A percentile compares a stretch with the other conserved stretches of the same genome.
phyloP scores from a whole-genome alignment of 2,329 filamentous ascomycete genomes.

The Cercospora beticola region DNA sequence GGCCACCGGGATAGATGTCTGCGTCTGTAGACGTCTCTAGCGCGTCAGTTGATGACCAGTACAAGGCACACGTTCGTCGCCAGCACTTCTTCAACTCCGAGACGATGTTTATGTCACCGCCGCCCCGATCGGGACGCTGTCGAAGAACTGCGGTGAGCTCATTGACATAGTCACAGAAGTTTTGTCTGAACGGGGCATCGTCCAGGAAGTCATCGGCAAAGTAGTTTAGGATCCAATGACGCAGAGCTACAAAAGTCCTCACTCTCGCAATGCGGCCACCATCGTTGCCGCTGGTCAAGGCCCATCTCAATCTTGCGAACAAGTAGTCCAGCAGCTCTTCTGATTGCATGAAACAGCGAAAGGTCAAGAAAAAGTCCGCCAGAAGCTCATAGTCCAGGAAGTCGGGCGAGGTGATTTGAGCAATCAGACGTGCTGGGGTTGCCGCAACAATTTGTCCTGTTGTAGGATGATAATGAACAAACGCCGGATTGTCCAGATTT shows the following conservation, averaged over 20 bases:
- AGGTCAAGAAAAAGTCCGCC: conserved; percentile 97
- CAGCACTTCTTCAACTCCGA: conserved; percentile 96
- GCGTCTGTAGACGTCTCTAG: conserved; percentile 55
- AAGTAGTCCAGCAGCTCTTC: conserved; percentile 78
- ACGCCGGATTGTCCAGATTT: conserved; percentile 75
- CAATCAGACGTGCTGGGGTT: conserved; percentile 84
- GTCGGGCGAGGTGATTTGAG: conserved; percentile 92
- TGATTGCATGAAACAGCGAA: conserved; percentile 78
- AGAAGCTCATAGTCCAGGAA: conserved; percentile 96
- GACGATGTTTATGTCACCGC: conserved; percentile 78
- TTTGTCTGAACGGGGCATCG: conserved; percentile 68
- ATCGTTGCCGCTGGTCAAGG: conserved; percentile 75
- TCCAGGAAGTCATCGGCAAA: conserved; percentile 91
- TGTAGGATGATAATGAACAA: conserved; percentile 76
- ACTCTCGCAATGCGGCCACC: conserved; percentile 87
- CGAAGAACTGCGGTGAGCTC: conserved; percentile 55
- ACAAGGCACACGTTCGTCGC: conserved; percentile 83
- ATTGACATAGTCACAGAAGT: conserved; percentile 82
- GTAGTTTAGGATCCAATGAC: conserved; percentile 98
- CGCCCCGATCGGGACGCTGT: conserved; percentile 52
- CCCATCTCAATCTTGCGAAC: conserved; percentile 82
- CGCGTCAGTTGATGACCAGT: conserved; percentile 77
- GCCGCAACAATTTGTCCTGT: conserved; percentile 80
- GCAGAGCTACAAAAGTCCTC: conserved; percentile 87
- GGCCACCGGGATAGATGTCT: conserved; percentile 74